phyloP scores from a whole-genome alignment of 2,329 filamentous ascomycete genomes.

The Kalaharituber pfeilii region DNA sequence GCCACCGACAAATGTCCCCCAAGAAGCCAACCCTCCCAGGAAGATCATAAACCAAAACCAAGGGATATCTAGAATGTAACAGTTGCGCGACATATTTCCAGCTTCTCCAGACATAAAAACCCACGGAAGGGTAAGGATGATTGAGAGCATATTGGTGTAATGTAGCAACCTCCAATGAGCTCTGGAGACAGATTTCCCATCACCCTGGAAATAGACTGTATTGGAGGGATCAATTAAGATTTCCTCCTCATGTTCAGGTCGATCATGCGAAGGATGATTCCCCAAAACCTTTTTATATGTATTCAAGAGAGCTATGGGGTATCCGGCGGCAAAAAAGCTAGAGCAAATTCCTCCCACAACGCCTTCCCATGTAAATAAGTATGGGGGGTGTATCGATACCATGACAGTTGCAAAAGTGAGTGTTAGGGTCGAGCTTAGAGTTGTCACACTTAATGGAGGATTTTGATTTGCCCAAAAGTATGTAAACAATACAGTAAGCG shows the following conservation, averaged over 20 bases:
- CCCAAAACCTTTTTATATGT: conserved; percentile 24
- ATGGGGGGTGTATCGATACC: conserved; percentile 31
- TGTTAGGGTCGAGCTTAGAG: conserved; percentile 35
- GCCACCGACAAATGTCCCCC: conserved; percentile 34
- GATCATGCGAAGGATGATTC: neutral
- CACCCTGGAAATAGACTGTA: conserved; percentile 10
- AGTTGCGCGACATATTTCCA: conserved; percentile 34
- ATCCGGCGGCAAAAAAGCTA: conserved; percentile 35
- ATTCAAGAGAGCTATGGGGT: conserved; percentile 34
- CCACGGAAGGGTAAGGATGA: conserved; percentile 34
- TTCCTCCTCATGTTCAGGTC: conserved; percentile 11
- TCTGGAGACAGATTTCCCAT: conserved; percentile 31
- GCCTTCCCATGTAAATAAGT: conserved; percentile 36
- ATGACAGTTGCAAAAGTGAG: conserved; percentile 36
- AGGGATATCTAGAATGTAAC: conserved; percentile 38
- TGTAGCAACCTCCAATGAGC: conserved; percentile 37
- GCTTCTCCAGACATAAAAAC: conserved; percentile 35
- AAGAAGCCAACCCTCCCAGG: conserved; percentile 33
- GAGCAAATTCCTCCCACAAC: conserved; percentile 37
- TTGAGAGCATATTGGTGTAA: conserved; percentile 35
- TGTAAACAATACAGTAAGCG: conserved; percentile 34
- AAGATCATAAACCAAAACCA: conserved; percentile 39
- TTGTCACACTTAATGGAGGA: conserved; percentile 32
- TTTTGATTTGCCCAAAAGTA: conserved; percentile 27
- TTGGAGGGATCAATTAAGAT: conserved; percentile 30